Percentiles rank a stretch among this genome's conserved stretches.
Evolutionary conservation across 768 basidiomycete species (phyloP).

Genomic region (Rhodotorula toruloides): DNA sequence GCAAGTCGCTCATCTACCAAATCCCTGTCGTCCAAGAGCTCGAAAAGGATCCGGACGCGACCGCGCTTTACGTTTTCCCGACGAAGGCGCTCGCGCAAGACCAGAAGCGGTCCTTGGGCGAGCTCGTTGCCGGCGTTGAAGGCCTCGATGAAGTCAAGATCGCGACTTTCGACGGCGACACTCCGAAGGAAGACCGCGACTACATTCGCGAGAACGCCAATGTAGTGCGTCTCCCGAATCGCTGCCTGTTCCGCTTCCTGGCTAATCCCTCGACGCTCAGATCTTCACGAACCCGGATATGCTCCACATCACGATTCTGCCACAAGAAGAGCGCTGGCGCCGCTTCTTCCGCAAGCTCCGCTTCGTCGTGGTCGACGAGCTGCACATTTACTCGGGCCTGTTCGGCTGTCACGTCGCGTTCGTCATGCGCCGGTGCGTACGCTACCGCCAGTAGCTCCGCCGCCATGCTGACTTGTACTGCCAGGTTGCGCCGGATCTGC

Average conservation of each 20-base stretch:
- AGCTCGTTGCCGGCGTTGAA: constrained; percentile 58
- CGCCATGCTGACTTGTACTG: not conserved
- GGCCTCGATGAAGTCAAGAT: constrained; percentile 62
- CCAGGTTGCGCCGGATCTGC: constrained; percentile 36
- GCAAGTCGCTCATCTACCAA: constrained; percentile 50
- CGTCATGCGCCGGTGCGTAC: constrained; percentile 71
- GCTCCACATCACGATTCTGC: constrained; percentile 76
- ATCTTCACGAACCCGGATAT: constrained; percentile 90
- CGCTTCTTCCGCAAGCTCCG: constrained; percentile 72
- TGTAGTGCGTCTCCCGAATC: constrained; percentile 22
- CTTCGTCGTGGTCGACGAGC: constrained; percentile 67
- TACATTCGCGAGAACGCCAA: constrained; percentile 63
- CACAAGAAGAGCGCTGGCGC: constrained; percentile 79
- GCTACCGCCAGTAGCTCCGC: not conserved
- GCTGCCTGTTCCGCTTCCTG: no score
- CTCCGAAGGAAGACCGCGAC: constrained; percentile 62
- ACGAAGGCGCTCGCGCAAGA: constrained; percentile 94
- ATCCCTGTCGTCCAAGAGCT: constrained; percentile 65
- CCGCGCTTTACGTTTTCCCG: constrained; percentile 79
- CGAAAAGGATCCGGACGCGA: constrained; percentile 59
- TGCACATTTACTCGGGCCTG: constrained; percentile 77
- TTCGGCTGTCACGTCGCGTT: constrained; percentile 81
- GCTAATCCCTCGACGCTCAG: not conserved
- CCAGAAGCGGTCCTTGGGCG: constrained; percentile 65
- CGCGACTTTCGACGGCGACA: constrained; percentile 84